Percentiles rank a stretch among this genome's conserved stretches.
These are phyloP conservation scores for Sutorius eximius DNA, from an alignment of 1,284 basidiomycete genomes.

Conservation along the genomic window DNA sequence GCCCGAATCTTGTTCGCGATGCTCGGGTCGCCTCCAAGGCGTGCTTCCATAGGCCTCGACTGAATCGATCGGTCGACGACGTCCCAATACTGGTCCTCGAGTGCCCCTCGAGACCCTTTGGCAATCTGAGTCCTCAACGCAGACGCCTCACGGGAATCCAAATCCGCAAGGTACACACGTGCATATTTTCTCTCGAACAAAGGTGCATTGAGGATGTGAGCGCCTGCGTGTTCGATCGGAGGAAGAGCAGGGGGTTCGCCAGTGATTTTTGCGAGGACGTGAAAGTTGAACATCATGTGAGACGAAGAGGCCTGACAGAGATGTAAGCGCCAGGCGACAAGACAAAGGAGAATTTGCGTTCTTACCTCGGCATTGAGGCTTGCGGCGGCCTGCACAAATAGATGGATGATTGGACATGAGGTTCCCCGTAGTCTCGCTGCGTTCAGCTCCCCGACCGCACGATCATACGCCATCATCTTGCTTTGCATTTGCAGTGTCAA, in stretches of 20 bases:
- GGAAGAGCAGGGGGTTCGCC: slow-evolving; percentile 66
- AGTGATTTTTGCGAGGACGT: slow-evolving; percentile 71
- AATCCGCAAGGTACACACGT: slow-evolving; percentile 67
- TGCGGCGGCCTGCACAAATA: slow-evolving; percentile 63
- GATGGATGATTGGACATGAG: slow-evolving; percentile 74
- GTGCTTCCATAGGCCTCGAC: slow-evolving; percentile 80
- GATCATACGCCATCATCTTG: slow-evolving; percentile 95
- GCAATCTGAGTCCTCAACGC: slow-evolving; percentile 70
- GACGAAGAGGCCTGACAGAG: slow-evolving; percentile 44
- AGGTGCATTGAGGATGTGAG: slow-evolving; percentile 75
- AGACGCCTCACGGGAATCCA: slow-evolving; percentile 63
- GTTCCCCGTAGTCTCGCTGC: slow-evolving; percentile 67
- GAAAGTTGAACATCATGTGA: slow-evolving; percentile 70
- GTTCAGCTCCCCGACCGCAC: slow-evolving; percentile 74
- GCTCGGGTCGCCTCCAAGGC: slow-evolving; percentile 90
- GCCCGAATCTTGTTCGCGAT: slow-evolving; percentile 88
- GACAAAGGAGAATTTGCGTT: slow-evolving; percentile 1
- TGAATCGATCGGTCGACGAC: slow-evolving; percentile 86
- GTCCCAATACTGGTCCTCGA: slow-evolving; percentile 86
- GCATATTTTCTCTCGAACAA: slow-evolving; percentile 74
- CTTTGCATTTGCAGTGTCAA: slow-evolving; percentile 79
- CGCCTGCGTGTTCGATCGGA: slow-evolving; percentile 71
- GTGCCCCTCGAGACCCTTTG: slow-evolving; percentile 67
- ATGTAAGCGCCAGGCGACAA: slow-evolving; percentile 1
- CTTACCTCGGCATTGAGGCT: slow-evolving; percentile 55